phyloP scores from a whole-genome alignment of 495 filamentous ascomycete species.

The Aspergillus bertholletiae region DNA sequence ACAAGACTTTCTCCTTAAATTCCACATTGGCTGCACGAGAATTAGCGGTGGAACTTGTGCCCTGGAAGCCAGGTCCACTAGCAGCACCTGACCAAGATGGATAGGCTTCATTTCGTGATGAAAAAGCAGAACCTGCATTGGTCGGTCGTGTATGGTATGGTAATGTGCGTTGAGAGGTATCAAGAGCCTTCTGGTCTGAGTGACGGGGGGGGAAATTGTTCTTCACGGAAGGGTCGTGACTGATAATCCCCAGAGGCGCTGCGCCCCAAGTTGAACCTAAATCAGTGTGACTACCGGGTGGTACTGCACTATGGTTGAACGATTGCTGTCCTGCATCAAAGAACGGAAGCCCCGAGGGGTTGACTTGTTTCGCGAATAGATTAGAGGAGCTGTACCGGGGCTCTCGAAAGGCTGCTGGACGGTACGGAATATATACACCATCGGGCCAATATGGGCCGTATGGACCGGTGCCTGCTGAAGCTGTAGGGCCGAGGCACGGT shows the following conservation, averaged over 20 bases:
- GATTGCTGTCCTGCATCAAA: conserved; percentile 28
- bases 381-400: conserved; percentile 41
- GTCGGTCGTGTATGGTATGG: conserved; percentile 32
- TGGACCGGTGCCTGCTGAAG: conserved; percentile 66
- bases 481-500: conserved; percentile 65
- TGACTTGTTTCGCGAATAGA: conserved; percentile 17
- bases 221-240: conserved; percentile 29
- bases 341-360: conserved; percentile 17
- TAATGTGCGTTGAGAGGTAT: conserved; percentile 20
- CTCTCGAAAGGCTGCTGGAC: conserved; percentile 62
- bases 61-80: conserved; percentile 20
- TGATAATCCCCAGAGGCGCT: conserved; percentile 20
- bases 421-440: conserved; percentile 71
- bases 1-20: conserved; percentile 77
- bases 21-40: conserved; percentile 45
- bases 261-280: conserved; percentile 31
- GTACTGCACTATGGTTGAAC: conserved; percentile 25
- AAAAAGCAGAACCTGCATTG: conserved; percentile 14
- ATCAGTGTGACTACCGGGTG: conserved; percentile 22
- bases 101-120: conserved; percentile 15
- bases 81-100: conserved; percentile 26
- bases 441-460: conserved; percentile 79
- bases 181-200: conserved; percentile 30
- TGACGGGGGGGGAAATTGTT: conserved; percentile 41
- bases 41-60: conserved; percentile 11